phyloP scores from a whole-genome alignment of 1,284 basidiomycete species.

The Coniferiporia sulphurascens region DNA sequence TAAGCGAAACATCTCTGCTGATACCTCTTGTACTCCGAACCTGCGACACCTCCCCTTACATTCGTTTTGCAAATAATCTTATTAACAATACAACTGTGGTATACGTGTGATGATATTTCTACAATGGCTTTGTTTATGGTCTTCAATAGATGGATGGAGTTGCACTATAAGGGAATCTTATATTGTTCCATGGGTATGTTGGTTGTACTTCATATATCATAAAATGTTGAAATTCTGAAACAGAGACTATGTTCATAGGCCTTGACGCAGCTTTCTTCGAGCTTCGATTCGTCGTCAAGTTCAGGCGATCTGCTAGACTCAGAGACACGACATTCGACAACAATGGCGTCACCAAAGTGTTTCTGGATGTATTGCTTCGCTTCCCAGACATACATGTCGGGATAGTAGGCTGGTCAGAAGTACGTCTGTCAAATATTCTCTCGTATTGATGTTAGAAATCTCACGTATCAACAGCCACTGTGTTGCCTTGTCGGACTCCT shows the following conservation, averaged over 20 bases:
- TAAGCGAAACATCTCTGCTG: not conserved
- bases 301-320: not conserved
- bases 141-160: not conserved
- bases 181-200: no score
- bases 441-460: not conserved
- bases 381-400: constrained; percentile 10
- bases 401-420: constrained; percentile 8
- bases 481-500: not conserved
- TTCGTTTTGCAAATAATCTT: constrained; percentile 6
- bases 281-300: constrained; percentile 2
- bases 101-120: not conserved
- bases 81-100: constrained; percentile 6
- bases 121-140: not conserved
- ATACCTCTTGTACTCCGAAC: constrained; percentile 7
- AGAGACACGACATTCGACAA: not conserved
- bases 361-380: constrained; percentile 12
- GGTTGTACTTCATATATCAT: not conserved
- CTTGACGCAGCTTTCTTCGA: constrained; percentile 5
- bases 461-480: constrained; percentile 15
- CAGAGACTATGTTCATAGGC: constrained; percentile 13
- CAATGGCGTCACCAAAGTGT: not conserved
- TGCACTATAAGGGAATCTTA: no score
- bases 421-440: not conserved
- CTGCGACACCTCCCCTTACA: constrained; percentile 6
- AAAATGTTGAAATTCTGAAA: constrained; percentile 5